Conservation (phyloP, 177 flowering plant genomes). For the Tripterygium wilfordii region DNA sequence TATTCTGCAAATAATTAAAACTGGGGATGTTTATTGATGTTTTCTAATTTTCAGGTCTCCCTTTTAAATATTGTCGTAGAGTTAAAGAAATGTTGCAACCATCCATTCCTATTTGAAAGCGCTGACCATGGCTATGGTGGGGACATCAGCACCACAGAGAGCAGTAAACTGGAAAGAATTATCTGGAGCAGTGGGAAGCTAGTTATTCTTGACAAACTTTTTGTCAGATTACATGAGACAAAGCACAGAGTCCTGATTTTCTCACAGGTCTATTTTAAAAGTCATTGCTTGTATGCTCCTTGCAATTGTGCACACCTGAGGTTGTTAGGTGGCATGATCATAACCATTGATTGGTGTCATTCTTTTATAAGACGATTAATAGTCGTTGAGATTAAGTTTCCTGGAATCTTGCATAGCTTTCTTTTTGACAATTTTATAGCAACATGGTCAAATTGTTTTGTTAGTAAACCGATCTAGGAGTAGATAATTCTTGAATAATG, state of each 20-base stretch:
- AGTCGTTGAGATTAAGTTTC: too few relatives aligned
- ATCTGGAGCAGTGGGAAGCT: constrained; percentile 94
- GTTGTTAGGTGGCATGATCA: too few relatives aligned
- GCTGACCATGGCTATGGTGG: constrained; percentile 99
- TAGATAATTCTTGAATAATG: too few relatives aligned
- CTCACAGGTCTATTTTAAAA: constrained; percentile 67
- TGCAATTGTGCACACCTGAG: too few relatives aligned
- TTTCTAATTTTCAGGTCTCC: constrained; percentile 69
- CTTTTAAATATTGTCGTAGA: constrained; percentile 96
- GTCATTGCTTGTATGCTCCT: background rate
- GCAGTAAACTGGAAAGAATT: constrained; percentile 83
- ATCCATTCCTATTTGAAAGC: constrained; percentile 98
- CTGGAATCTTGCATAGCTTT: too few relatives aligned
- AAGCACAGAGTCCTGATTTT: constrained; percentile 94
- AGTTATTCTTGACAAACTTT: constrained; percentile 90
- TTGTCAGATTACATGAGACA: constrained; percentile 75
- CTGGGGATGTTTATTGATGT: too few relatives aligned
- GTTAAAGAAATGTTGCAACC: constrained; percentile 99
- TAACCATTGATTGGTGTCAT: too few relatives aligned
- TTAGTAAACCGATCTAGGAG: too few relatives aligned
- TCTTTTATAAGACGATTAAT: too few relatives aligned
- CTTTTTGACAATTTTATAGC: too few relatives aligned
- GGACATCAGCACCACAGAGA: constrained; percentile 44
- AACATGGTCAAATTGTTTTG: too few relatives aligned
- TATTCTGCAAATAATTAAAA: too few relatives aligned